These are phyloP conservation scores for Acidiella bohemica DNA, from an alignment of 495 filamentous ascomycete genomes.

Conservation along the genomic window DNA sequence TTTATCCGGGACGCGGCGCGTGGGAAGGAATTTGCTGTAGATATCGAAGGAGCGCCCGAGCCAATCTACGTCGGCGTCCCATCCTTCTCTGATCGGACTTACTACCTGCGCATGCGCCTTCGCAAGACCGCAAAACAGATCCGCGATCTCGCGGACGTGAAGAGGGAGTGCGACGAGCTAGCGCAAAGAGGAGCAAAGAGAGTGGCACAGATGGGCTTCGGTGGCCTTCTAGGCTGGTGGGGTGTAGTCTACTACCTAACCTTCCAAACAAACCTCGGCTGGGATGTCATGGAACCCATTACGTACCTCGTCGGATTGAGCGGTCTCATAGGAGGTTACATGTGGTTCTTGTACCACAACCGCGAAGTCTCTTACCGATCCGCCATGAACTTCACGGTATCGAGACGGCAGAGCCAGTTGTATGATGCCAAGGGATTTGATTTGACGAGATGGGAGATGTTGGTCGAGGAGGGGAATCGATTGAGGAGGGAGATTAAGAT, in stretches of 20 bases:
- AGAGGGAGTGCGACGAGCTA: constrained; percentile 64
- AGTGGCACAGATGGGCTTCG: constrained; percentile 68
- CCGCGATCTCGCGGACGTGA: constrained; percentile 52
- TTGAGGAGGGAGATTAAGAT: constrained; percentile 66
- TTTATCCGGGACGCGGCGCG: constrained; percentile 87
- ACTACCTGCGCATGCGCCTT: constrained; percentile 66
- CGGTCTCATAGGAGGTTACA: constrained; percentile 75
- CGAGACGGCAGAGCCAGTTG: constrained; percentile 57
- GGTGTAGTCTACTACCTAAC: constrained; percentile 61
- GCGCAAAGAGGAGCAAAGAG: constrained; percentile 66
- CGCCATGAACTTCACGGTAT: constrained; percentile 76
- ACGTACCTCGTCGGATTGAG: constrained; percentile 75
- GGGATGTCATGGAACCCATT: constrained; percentile 87
- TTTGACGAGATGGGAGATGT: constrained; percentile 54
- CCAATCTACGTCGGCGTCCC: constrained; percentile 72
- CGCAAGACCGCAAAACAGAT: constrained; percentile 57
- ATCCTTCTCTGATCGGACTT: constrained; percentile 75
- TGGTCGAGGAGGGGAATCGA: constrained; percentile 72
- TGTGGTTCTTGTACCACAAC: constrained; percentile 91
- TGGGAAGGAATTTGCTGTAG: constrained; percentile 68
- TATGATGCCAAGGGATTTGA: constrained; percentile 69
- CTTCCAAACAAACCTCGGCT: constrained; percentile 29
- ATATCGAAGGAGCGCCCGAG: constrained; percentile 56
- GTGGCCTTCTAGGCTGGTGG: constrained; percentile 63
- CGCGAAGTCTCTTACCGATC: constrained; percentile 74